phyloP scores from a whole-genome alignment of 192 early-diverging fungal genomes.

The Coemansia sp. region DNA sequence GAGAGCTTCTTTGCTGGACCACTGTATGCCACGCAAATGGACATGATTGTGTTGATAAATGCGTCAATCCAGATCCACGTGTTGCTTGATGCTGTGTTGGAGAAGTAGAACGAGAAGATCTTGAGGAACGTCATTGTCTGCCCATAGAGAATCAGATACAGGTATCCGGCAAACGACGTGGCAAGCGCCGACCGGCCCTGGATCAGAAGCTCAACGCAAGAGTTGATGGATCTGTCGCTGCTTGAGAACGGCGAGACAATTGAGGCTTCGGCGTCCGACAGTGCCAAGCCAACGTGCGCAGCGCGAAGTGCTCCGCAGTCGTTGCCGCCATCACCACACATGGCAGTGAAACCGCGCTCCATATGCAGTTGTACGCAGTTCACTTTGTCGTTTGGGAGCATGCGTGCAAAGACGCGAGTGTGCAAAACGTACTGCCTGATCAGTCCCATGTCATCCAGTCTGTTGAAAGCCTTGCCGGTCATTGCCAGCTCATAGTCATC shows the following conservation, averaged over 20 bases:
- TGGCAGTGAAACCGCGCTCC: constrained; percentile 73
- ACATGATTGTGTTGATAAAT: constrained; percentile 62
- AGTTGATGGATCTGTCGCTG: constrained; percentile 59
- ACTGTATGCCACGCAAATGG: constrained; percentile 64
- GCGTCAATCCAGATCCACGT: constrained; percentile 75
- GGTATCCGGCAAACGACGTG: constrained; percentile 69
- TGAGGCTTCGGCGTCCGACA: constrained; percentile 77
- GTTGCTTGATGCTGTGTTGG: constrained; percentile 59
- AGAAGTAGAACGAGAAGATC: constrained; percentile 68
- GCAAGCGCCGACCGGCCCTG: constrained; percentile 73
- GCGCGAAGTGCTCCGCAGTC: constrained; percentile 82
- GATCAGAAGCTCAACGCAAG: constrained; percentile 60
- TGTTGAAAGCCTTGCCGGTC: constrained; percentile 70
- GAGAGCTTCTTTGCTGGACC: constrained; percentile 59
- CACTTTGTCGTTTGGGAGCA: constrained; percentile 77
- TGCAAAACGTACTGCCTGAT: constrained; percentile 62
- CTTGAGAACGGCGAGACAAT: constrained; percentile 82
- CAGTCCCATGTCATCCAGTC: constrained; percentile 47
- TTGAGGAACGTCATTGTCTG: constrained; percentile 66
- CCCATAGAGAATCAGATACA: constrained; percentile 68
- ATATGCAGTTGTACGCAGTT: constrained; percentile 72
- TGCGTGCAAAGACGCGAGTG: constrained; percentile 78
- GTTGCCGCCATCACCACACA: constrained; percentile 87
- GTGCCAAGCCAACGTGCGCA: constrained; percentile 76
- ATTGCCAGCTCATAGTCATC: constrained; percentile 68